Base-by-base conservation (phyloP, 1,284 basidiomycete species). In the Cryptococcus neoformans region DNA sequence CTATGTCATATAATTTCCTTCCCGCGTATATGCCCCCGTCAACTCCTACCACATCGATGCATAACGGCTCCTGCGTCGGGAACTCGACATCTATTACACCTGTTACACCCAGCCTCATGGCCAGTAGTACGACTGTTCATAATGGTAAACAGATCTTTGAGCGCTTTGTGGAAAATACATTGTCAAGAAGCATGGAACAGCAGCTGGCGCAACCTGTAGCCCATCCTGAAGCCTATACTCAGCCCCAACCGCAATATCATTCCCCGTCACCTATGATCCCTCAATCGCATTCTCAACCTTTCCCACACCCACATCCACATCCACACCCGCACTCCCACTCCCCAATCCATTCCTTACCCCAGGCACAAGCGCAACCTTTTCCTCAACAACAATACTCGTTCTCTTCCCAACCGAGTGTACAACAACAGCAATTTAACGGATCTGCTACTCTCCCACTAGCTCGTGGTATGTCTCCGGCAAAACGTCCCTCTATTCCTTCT, bases 1-100 rank as follows among this genome's bases (percentile, higher is more conserved):
- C 65, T 3, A 21, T 62, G 17, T 58, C 63, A 4, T 65, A 62
- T 52, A 53, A 46, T 42, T 60, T 63, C 54, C 57, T 63, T 8
- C 59, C 59, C 2, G 16, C 54, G 1, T 66, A 63, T 45, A 41
- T 58, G 21, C 58, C 59, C 42, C 48, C 54, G 34, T 37, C 44
- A 11, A 49, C 48, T 37, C 45, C 39, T 34, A 12, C 40, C n/a
- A 54, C 56, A 10, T 53, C 55, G 48, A 10, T 46, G 3, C 28
- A 28, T 4, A 28, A 28, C 4, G 28, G 28, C 28, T 28, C 3
- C 28, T 28, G 28, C 28, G 28, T 28, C 28, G 28, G 28, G 28
- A 28, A 28, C 28, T 28, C 28, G 28, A 28, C 28, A 28, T 28
- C 28, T 28, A 28, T 4, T 4, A 4, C 28, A 3, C 28, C 28